A percentile compares a stretch with the other conserved stretches of the same genome.
These are phyloP conservation scores for Colletotrichum sp. DNA, from an alignment of 2,329 filamentous ascomycete genomes.

Conservation along the genomic window DNA sequence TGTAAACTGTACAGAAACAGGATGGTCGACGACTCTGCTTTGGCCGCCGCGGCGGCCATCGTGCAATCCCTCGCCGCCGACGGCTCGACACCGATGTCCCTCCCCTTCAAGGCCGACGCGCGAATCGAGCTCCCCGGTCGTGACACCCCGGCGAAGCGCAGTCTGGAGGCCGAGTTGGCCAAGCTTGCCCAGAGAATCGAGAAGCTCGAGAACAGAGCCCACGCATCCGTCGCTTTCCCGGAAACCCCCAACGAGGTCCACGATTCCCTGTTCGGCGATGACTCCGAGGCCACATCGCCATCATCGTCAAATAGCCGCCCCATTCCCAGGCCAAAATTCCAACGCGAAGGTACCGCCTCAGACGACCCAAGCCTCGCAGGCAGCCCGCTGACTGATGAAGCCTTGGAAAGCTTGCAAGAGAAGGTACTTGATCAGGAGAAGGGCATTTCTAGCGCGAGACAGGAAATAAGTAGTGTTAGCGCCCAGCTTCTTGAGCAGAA, in stretches of 20 bases:
- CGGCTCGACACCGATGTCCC: slow-evolving; percentile 40
- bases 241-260: slow-evolving; percentile 81
- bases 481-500: slow-evolving; percentile 87
- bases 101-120: slow-evolving; percentile 48
- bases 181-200: slow-evolving; percentile 80
- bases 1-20: slow-evolving; percentile 18
- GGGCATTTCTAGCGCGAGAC: slow-evolving; percentile 85
- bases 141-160: slow-evolving; percentile 75
- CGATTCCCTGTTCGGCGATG: slow-evolving; percentile 67
- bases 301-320: slow-evolving; percentile 46
- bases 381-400: slow-evolving; percentile 61
- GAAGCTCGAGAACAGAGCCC: slow-evolving; percentile 80
- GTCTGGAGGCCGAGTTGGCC: slow-evolving; percentile 82
- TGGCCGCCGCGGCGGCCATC: slow-evolving; percentile 59
- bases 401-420: slow-evolving; percentile 84
- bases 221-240: slow-evolving; percentile 67
- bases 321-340: slow-evolving; percentile 19
- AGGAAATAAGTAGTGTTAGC: slow-evolving; percentile 85
- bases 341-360: slow-evolving; percentile 24
- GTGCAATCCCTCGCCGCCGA: slow-evolving; percentile 57
- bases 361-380: slow-evolving; percentile 26
- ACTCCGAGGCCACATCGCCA: slow-evolving; percentile 51
- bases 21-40: slow-evolving; percentile 61
- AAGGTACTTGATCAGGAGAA: slow-evolving; percentile 94
- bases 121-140: slow-evolving; percentile 76